Evolutionary conservation across 164 flowering plant species (phyloP).

Genomic region (Warburgia ugandensis): DNA sequence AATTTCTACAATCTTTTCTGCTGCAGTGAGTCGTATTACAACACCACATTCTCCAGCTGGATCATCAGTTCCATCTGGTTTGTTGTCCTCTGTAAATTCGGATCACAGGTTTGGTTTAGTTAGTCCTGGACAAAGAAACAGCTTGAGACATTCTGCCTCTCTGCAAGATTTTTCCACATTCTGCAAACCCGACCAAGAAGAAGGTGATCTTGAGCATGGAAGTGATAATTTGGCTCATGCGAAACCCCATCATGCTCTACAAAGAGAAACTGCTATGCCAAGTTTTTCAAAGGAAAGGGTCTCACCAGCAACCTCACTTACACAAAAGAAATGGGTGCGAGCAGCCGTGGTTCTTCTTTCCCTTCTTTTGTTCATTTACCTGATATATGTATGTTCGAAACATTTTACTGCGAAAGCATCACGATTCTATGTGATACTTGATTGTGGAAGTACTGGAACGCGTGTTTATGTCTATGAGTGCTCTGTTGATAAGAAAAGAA

Average conservation of each 20-base stretch:
- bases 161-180: conserved; percentile 77
- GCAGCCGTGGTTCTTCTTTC: conserved; percentile 30
- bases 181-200: conserved; percentile 49
- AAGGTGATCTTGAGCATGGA: conserved; percentile 23
- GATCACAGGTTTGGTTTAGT: conserved; percentile 26
- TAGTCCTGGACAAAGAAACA: conserved; percentile 30
- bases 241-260: conserved; percentile 29
- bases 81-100: conserved; percentile 29
- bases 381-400: conserved; percentile 26
- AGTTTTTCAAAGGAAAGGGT: conserved; percentile 83
- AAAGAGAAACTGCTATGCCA: conserved; percentile 41
- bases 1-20: conserved; percentile 25
- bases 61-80: conserved; percentile 31
- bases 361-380: conserved; percentile 34
- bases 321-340: conserved; percentile 49
- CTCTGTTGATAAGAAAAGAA: conserved; percentile 29
- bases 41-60: conserved; percentile 31
- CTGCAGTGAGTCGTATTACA: conserved; percentile 30
- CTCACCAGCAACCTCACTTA: conserved; percentile 29
- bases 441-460: conserved; percentile 96
- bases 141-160: conserved; percentile 61
- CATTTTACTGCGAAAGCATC: conserved; percentile 39
- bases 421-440: conserved; percentile 76
- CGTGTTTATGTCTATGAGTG: conserved; percentile 79
- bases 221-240: conserved; percentile 16